A percentile compares a stretch with the other conserved stretches of the same genome.
These are phyloP conservation scores for Grosmannia clavigera DNA, from an alignment of 2,329 filamentous ascomycete genomes.

Conservation along the genomic window DNA sequence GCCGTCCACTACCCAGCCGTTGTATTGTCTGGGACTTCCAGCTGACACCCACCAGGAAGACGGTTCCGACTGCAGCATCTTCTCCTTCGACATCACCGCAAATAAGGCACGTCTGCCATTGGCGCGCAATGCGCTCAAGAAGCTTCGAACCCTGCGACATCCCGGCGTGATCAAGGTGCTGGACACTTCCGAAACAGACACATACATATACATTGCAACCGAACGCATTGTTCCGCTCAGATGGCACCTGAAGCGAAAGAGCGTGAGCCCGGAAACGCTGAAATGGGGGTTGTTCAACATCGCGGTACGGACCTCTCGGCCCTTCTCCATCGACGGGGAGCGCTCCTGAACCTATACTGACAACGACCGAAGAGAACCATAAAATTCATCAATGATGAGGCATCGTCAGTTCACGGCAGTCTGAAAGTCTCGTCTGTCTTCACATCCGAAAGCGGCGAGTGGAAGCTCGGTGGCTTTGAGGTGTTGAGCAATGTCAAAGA, in stretches of 20 bases:
- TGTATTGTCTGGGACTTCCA: background rate
- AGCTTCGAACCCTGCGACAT: constrained; percentile 83
- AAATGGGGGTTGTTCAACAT: constrained; percentile 92
- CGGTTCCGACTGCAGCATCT: constrained; percentile 86
- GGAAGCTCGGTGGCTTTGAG: constrained; percentile 92
- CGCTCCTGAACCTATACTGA: background rate
- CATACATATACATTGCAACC: constrained; percentile 91
- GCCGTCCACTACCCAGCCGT: background rate
- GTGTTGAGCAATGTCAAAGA: constrained; percentile 91
- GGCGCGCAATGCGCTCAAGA: constrained; percentile 87
- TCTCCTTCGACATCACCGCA: constrained; percentile 79
- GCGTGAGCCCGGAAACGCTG: constrained; percentile 77
- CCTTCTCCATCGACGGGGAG: background rate
- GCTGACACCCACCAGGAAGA: constrained; percentile 56
- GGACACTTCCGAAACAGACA: constrained; percentile 92
- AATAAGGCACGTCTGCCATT: constrained; percentile 74
- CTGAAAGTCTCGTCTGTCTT: constrained; percentile 79
- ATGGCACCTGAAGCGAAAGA: constrained; percentile 85
- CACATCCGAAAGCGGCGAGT: constrained; percentile 91
- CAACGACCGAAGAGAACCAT: constrained; percentile 57
- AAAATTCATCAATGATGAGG: constrained; percentile 93
- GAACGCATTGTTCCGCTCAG: constrained; percentile 76
- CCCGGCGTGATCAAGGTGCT: constrained; percentile 89
- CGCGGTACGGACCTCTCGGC: constrained; percentile 41
- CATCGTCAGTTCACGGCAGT: constrained; percentile 79